These are phyloP conservation scores for Aspergillus neotritici DNA, from an alignment of 2,329 filamentous ascomycete genomes.

Conservation along the genomic window DNA sequence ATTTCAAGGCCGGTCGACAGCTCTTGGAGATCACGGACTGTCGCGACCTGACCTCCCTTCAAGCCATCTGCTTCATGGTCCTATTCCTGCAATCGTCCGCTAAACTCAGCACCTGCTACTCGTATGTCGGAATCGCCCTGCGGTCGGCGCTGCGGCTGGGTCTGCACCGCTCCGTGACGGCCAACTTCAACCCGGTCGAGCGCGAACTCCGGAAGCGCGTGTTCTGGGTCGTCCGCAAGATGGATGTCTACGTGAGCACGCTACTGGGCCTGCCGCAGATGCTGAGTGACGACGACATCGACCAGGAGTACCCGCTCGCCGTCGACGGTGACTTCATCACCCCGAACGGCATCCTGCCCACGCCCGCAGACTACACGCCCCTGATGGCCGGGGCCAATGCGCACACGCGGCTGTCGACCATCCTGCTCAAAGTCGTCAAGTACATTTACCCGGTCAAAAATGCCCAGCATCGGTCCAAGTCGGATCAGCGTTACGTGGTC, in stretches of 20 bases:
- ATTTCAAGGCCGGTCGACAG: conserved; percentile 62
- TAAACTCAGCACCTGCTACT: conserved; percentile 72
- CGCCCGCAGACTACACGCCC: conserved; percentile 51
- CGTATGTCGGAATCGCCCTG: conserved; percentile 71
- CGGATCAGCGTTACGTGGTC: conserved; percentile 54
- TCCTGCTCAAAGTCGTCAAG: conserved; percentile 57
- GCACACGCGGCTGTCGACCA: conserved; percentile 52
- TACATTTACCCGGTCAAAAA: conserved; percentile 60
- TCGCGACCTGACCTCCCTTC: conserved; percentile 66
- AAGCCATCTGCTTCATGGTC: conserved; percentile 73
- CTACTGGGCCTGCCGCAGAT: conserved; percentile 46
- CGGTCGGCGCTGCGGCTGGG: conserved; percentile 72
- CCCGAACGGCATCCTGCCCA: conserved; percentile 43
- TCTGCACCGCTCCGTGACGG: conserved; percentile 65
- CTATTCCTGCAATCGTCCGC: conserved; percentile 75
- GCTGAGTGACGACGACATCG: conserved; percentile 47
- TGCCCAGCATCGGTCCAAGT: conserved; percentile 38
- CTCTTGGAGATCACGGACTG: conserved; percentile 60
- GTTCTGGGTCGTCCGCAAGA: conserved; percentile 47
- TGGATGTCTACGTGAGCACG: conserved; percentile 48
- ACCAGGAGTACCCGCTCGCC: conserved; percentile 44
- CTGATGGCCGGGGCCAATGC: conserved; percentile 57
- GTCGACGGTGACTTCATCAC: conserved; percentile 46
- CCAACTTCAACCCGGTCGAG: conserved; percentile 64
- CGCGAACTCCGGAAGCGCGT: conserved; percentile 67